phyloP scores from a whole-genome alignment of 2,329 filamentous ascomycete genomes.

The Xylariales sp. region DNA sequence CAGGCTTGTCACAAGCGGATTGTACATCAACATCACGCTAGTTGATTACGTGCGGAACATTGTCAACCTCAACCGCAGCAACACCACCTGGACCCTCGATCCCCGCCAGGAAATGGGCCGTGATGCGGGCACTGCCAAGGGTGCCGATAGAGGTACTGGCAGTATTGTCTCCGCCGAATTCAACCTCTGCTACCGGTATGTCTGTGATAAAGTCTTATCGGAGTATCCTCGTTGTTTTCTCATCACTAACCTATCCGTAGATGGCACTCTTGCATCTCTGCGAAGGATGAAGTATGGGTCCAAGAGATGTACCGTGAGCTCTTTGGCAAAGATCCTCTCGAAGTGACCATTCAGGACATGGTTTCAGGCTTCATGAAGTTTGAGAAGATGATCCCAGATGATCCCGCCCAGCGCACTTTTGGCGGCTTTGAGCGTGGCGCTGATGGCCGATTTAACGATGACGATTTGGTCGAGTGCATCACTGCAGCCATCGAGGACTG shows the following conservation, averaged over 20 bases:
- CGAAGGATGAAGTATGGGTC: not conserved
- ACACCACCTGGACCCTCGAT: constrained; percentile 78
- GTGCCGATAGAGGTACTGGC: no score
- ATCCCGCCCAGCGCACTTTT: not conserved
- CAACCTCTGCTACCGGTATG: constrained; percentile 82
- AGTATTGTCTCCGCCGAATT: constrained; percentile 87
- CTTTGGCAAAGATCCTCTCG: not conserved
- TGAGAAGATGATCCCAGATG: not conserved
- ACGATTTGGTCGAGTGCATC: constrained; percentile 67
- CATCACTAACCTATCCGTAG: no score
- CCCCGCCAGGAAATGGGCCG: no score
- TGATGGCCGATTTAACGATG: constrained; percentile 55
- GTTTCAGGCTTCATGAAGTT: not conserved
- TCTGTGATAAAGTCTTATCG: no score
- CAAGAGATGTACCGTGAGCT: not conserved
- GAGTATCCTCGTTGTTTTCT: no score
- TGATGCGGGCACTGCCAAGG: no score
- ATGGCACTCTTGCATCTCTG: constrained; percentile 35
- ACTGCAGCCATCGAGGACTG: constrained; percentile 68
- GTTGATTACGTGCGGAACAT: constrained; percentile 63
- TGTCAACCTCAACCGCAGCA: constrained; percentile 65
- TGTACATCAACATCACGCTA: constrained; percentile 67
- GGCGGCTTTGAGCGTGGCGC: not conserved
- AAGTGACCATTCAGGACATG: not conserved
- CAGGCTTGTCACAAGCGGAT: constrained; percentile 66